Conservation (phyloP, 108 stramenopile genomes). For the Mayamaea pseudoterrestris region DNA sequence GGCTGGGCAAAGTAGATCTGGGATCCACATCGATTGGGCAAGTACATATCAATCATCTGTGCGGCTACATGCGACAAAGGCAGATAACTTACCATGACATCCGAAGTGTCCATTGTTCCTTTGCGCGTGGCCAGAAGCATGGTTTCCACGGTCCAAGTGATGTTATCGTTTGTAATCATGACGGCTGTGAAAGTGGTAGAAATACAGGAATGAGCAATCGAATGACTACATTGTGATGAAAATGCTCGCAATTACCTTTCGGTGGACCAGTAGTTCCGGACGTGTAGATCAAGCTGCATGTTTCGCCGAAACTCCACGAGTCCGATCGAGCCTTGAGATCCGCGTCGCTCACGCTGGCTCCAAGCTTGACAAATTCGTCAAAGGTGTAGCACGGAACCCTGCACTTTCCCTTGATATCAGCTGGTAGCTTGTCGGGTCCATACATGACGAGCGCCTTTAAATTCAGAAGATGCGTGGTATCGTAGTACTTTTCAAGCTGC, state of each 20-base stretch:
- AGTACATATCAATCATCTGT: constrained; percentile 33
- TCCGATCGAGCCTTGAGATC: constrained; percentile 12
- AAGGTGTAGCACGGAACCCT: constrained; percentile 12
- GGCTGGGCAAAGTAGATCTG: constrained; percentile 51
- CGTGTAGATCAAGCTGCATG: constrained; percentile 56
- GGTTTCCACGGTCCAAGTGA: constrained; percentile 32
- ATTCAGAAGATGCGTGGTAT: constrained; percentile 15
- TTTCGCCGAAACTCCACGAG: constrained; percentile 4
- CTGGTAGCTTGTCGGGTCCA: constrained; percentile 9
- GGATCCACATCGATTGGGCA: constrained; percentile 28
- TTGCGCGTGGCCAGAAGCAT: constrained; percentile 7
- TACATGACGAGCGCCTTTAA: constrained; percentile 63
- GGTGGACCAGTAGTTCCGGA: constrained; percentile 75
- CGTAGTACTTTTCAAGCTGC: constrained; percentile 52
- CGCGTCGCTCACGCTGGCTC: background rate
- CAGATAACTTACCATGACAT: constrained; percentile 30
- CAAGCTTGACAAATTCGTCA: constrained; percentile 20
- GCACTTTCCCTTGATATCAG: background rate
- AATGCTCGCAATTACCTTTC: no score
- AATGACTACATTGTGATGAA: no score
- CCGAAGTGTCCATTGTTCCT: constrained; percentile 8
- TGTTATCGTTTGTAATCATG: constrained; percentile 75
- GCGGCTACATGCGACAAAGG: constrained; percentile 54
- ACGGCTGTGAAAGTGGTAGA: no score
- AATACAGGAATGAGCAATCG: no score